Conservation (phyloP, 2,329 filamentous ascomycete species). For the Seiridium unicorne region DNA sequence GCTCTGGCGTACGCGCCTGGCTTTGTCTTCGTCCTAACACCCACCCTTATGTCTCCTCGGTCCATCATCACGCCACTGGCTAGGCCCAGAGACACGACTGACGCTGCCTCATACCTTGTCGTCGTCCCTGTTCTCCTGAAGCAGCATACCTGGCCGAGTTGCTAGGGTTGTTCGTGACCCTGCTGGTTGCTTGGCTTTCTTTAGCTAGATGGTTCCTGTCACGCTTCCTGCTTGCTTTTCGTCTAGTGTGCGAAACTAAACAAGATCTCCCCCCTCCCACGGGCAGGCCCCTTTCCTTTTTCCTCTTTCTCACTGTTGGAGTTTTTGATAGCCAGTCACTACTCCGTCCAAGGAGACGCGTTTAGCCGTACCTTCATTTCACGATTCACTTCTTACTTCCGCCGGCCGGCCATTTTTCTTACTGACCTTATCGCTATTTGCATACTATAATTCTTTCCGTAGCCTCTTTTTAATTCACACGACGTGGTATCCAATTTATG, state of each 20-base stretch:
- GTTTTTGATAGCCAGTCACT: conserved; percentile 17
- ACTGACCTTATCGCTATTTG: background rate
- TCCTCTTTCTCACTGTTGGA: conserved; percentile 17
- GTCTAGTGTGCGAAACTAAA: conserved; percentile 18
- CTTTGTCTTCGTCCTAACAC: background rate
- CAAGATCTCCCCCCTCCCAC: conserved; percentile 23
- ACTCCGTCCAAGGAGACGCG: conserved; percentile 12
- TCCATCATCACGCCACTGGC: background rate
- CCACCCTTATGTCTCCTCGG: background rate
- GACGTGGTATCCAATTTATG: conserved; percentile 6
- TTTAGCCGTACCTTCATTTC: background rate
- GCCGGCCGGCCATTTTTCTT: conserved; percentile 6
- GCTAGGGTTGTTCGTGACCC: background rate
- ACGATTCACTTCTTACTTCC: conserved; percentile 1
- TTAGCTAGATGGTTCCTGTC: conserved; percentile 11
- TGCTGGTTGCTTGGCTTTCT: conserved; percentile 13
- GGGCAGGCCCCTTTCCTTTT: conserved; percentile 30
- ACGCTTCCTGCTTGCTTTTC: conserved; percentile 6
- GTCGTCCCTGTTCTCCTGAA: background rate
- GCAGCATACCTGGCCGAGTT: background rate
- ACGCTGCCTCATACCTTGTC: background rate
- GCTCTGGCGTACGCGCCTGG: background rate
- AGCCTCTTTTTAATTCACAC: background rate
- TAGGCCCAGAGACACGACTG: conserved; percentile 2
- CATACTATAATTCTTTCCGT: background rate